Conservation (phyloP, 352 stramenopile species). For the Globisporangium emineosum region DNA sequence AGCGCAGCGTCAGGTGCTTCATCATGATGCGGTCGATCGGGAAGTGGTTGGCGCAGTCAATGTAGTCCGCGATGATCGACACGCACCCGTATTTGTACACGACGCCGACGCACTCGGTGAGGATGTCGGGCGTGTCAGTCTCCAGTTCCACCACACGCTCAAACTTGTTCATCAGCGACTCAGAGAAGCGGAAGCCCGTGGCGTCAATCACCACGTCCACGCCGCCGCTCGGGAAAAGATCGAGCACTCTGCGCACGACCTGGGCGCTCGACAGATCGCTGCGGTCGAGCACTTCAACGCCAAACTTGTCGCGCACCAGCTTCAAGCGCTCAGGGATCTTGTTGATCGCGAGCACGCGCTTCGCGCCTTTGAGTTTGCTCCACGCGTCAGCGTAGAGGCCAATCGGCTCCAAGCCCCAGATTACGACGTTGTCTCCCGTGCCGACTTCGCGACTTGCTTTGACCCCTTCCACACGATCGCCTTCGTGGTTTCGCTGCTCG, state of each 20-base stretch:
- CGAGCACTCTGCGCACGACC: conserved; percentile 43
- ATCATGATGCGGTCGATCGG: conserved; percentile 41
- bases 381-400: conserved; percentile 54
- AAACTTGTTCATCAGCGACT: conserved; percentile 39
- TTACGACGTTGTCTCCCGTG: conserved; percentile 46
- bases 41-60: conserved; percentile 31
- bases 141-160: conserved; percentile 17
- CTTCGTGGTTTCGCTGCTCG: conserved; percentile 29
- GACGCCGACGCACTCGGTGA: conserved; percentile 52
- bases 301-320: conserved; percentile 52
- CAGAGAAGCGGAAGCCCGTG: conserved; percentile 26
- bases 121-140: conserved; percentile 41
- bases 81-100: conserved; percentile 32
- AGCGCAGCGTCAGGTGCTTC: conserved; percentile 40
- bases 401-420: conserved; percentile 68
- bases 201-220: conserved; percentile 60
- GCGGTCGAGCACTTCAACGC: conserved; percentile 57
- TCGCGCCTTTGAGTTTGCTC: conserved; percentile 62
- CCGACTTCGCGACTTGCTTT: conserved; percentile 37
- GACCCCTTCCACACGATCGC: conserved; percentile 26
- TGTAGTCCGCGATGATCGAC: conserved; percentile 33
- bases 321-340: conserved; percentile 41
- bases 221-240: conserved; percentile 40
- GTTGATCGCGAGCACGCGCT: conserved; percentile 57
- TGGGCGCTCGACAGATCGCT: conserved; percentile 42